Base-by-base conservation (phyloP, 176 grass and related monocot species). In the Tillandsia fasciculata region DNA sequence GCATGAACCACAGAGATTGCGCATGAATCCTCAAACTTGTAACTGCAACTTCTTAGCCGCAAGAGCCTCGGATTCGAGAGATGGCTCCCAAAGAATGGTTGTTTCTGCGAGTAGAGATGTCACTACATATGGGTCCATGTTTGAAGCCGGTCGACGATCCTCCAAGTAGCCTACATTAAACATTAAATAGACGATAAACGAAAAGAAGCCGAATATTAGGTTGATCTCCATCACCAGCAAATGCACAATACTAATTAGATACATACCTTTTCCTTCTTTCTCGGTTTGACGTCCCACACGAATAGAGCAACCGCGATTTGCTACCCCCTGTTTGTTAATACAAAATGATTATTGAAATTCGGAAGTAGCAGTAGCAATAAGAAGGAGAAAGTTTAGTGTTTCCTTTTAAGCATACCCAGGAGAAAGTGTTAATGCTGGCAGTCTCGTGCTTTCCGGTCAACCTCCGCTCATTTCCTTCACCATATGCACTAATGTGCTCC, bases 41-140 rank as follows among this genome's bases (percentile, higher is more conserved):
- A 99, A 70, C 22, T 86, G 84, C 66, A 99, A 48, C 78, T 90
- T 92, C 79, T 99, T 82, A 33, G 90, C 90, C 64, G 95, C 95
- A 52, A 86, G 72, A 82, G 70, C 95, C 70, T 99, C 95, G 0
- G 95, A 71, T 77, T 93, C 90, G 1, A 88, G 82, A 33, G 90
- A 88, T 24, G 95, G 90, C 51, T 99, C 67, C 95, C 95, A 99
- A 12, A 99, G 90, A 68, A 99, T 64, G 2, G 90, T 88, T 47
- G 72, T 84, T 73, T 99, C 90, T 49, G 95, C 95, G 59, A 99
- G 78, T 29, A 99, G 90, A 52, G 87, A 74, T 2, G 87, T 99
- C 70, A 99, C 95, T 14, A 84, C 51, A 74, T 99, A 99, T 15
- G 95, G 95, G 68, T 94, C 95, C 95, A 99, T 99, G 76, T 99